A percentile compares a stretch with the other conserved stretches of the same genome.
Conservation (phyloP, 2,329 filamentous ascomycete species). For the Phaeosphaeriaceae sp. region DNA sequence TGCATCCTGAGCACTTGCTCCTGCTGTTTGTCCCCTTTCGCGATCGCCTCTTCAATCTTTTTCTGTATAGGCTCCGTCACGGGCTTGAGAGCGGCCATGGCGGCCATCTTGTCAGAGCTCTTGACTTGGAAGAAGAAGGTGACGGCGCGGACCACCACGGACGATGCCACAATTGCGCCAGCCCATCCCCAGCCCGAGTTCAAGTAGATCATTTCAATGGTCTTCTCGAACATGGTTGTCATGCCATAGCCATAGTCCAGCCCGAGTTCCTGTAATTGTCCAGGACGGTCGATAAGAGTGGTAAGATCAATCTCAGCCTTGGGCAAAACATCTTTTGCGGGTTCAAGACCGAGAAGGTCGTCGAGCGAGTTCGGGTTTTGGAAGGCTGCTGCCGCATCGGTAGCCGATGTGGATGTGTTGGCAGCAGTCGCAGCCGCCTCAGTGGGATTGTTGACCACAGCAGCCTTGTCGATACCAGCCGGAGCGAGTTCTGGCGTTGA, state of each 20-base stretch:
- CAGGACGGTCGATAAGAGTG: conserved; percentile 75
- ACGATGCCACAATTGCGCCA: conserved; percentile 71
- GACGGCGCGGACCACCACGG: conserved; percentile 67
- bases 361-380: conserved; percentile 25
- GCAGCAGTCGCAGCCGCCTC: conserved; percentile 26
- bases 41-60: conserved; percentile 58
- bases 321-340: conserved; percentile 20
- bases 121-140: conserved; percentile 69
- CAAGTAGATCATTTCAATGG: conserved; percentile 84
- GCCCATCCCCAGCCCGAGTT: conserved; percentile 81
- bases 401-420: conserved; percentile 5
- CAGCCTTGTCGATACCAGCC: conserved; percentile 43
- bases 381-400: conserved; percentile 10
- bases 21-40: conserved; percentile 53
- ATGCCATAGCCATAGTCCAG: conserved; percentile 88
- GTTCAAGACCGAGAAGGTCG: conserved; percentile 24
- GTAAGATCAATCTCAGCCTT: conserved; percentile 49
- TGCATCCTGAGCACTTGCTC: conserved; percentile 52
- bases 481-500: conserved; percentile 44
- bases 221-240: conserved; percentile 74
- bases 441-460: conserved; percentile 26
- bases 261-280: conserved; percentile 82
- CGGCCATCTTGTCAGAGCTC: conserved; percentile 68
- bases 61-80: conserved; percentile 63
- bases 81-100: conserved; percentile 67